Evolutionary conservation across 805 yeast species (phyloP).

Genomic region (Sugiyamaella qingdaonensis): DNA sequence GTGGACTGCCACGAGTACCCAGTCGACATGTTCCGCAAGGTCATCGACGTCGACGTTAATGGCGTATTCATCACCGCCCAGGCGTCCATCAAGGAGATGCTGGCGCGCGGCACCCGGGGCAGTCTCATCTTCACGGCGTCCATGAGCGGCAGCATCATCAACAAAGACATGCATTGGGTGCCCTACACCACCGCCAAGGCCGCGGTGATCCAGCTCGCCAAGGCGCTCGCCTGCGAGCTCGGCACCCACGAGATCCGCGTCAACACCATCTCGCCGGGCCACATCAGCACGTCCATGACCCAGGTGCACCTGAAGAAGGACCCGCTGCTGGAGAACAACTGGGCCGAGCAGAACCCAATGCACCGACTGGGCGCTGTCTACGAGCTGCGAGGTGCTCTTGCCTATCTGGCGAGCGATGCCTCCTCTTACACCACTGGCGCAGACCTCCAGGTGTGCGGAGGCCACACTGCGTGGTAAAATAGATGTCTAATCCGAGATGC

Average conservation of each 20-base stretch:
- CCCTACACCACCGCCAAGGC: conserved; percentile 38
- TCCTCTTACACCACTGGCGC: conserved; percentile 55
- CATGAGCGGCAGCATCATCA: conserved; percentile 71
- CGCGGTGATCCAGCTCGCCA: conserved; percentile 34
- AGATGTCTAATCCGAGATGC: no score
- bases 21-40: conserved; percentile 54
- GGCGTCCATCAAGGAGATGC: conserved; percentile 57
- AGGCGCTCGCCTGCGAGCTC: conserved; percentile 52
- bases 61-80: conserved; percentile 71
- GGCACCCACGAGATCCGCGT: conserved; percentile 51
- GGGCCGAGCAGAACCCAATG: conserved; percentile 44
- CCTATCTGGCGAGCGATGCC: conserved; percentile 49
- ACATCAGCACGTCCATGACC: conserved; percentile 56
- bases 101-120: conserved; percentile 56
- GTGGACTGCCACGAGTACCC: conserved; percentile 53
- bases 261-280: conserved; percentile 56
- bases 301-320: conserved; percentile 50
- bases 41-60: conserved; percentile 64
- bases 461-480: conserved; percentile 30
- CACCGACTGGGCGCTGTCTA: conserved; percentile 59
- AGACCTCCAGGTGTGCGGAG: conserved; percentile 58
- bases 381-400: conserved; percentile 55
- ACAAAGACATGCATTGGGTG: conserved; percentile 43
- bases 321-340: conserved; percentile 42
- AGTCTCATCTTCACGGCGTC: conserved; percentile 72